phyloP scores from a whole-genome alignment of 306 rosid genomes.

The Malus sieversii region DNA sequence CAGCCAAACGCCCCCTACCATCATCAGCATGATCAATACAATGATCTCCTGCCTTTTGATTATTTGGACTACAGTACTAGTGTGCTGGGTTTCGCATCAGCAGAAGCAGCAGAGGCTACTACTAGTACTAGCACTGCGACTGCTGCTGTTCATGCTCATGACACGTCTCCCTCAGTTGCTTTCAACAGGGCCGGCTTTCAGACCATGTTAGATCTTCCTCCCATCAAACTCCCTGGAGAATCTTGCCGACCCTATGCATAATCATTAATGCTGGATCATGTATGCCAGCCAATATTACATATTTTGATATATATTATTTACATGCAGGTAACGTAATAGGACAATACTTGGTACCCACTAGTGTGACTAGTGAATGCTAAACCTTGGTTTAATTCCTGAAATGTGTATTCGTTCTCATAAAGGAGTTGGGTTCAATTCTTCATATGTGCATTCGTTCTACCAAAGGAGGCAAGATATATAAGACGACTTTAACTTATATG shows the following conservation, averaged over 20 bases:
- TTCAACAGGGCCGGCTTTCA: slow-evolving; percentile 22
- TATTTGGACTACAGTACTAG: slow-evolving; percentile 10
- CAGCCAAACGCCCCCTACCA: background rate
- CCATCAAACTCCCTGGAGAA: slow-evolving; percentile 26
- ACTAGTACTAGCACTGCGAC: slow-evolving; percentile 2
- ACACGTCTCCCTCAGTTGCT: slow-evolving; percentile 30
- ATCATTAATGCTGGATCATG: background rate
- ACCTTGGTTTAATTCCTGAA: too few relatives aligned
- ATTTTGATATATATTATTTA: too few relatives aligned
- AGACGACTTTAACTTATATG: too few relatives aligned
- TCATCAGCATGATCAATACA: background rate
- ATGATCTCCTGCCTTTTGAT: slow-evolving; percentile 19
- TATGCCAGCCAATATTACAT: background rate
- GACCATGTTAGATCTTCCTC: slow-evolving; percentile 16
- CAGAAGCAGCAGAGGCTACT: background rate
- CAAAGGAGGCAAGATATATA: too few relatives aligned
- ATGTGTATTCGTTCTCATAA: too few relatives aligned
- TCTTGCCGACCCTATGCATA: slow-evolving; percentile 26
- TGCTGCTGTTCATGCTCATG: slow-evolving; percentile 10
- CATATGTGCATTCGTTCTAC: too few relatives aligned
- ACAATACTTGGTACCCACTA: too few relatives aligned
- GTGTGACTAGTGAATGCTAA: too few relatives aligned
- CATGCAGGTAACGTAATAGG: too few relatives aligned
- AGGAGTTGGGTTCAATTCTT: too few relatives aligned
- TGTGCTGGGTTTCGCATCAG: slow-evolving; percentile 16